Conservation (phyloP, 306 rosid genomes). For the Vachellia pachyceras region DNA sequence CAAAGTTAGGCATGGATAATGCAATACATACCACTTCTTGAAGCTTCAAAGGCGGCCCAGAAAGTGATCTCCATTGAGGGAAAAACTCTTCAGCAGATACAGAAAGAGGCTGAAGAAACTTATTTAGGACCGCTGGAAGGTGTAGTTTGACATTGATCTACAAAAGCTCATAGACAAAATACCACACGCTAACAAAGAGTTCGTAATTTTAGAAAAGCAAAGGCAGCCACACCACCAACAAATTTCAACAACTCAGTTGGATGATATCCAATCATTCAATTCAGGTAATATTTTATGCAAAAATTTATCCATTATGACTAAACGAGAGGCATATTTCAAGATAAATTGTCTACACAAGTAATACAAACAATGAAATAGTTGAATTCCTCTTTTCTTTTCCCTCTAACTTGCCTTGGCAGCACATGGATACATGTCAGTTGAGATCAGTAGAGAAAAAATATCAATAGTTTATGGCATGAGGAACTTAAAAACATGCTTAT, state of each 20-base stretch:
- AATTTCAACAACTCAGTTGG: background rate
- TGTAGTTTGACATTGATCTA: conserved; percentile 93
- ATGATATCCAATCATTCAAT: conserved; percentile 23
- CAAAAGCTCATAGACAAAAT: conserved; percentile 34
- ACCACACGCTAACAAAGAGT: conserved; percentile 30
- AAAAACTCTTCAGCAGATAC: conserved; percentile 90
- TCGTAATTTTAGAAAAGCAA: conserved; percentile 16
- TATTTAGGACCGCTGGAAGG: conserved; percentile 86
- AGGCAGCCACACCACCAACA: background rate
- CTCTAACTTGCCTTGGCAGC: conserved; percentile 14
- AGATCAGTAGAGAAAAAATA: background rate
- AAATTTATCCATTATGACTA: conserved; percentile 16
- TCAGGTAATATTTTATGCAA: background rate
- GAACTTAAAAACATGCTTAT: conserved; percentile 28
- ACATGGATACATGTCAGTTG: conserved; percentile 10
- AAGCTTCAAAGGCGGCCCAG: conserved; percentile 99
- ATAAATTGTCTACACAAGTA: conserved; percentile 11
- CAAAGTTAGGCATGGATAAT: conserved; percentile 18
- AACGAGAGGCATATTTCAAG: conserved; percentile 29
- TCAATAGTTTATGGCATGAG: conserved; percentile 6
- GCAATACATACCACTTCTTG: conserved; percentile 92
- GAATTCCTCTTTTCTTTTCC: conserved; percentile 1
- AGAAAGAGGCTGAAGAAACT: conserved; percentile 91
- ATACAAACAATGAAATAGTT: background rate
- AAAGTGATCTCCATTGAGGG: conserved; percentile 94